These are phyloP conservation scores for Pythium guiyangense DNA, from an alignment of 352 stramenopile genomes.

Conservation along the genomic window DNA sequence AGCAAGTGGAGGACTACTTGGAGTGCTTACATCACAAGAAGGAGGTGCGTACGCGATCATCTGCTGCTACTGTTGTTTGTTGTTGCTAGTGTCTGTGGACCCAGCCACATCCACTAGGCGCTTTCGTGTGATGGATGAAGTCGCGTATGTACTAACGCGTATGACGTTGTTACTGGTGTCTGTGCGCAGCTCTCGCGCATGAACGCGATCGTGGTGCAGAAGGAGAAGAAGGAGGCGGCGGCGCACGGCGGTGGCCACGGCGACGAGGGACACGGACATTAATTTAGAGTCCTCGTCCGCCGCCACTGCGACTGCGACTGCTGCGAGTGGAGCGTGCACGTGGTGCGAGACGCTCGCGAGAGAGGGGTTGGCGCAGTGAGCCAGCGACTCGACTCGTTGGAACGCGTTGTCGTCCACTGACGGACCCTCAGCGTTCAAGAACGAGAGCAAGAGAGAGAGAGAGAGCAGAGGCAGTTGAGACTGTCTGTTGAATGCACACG, in stretches of 20 bases:
- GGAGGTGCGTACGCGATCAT: slow-evolving; percentile 50
- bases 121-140: neutral
- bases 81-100: neutral
- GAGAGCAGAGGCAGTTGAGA: neutral
- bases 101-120: too few species aligned
- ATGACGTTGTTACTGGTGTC: neutral
- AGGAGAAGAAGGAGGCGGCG: slow-evolving; percentile 67
- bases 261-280: slow-evolving; percentile 45
- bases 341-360: too few species aligned
- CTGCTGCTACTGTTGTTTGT: neutral
- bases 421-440: neutral
- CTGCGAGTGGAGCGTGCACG: too few species aligned
- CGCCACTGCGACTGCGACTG: too few species aligned
- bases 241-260: slow-evolving; percentile 25
- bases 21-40: slow-evolving; percentile 95
- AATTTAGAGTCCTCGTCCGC: slow-evolving; percentile 20
- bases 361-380: neutral
- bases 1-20: slow-evolving; percentile 93
- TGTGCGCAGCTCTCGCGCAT: slow-evolving; percentile 64
- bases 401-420: too few species aligned
- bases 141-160: neutral
- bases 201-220: slow-evolving; percentile 78
- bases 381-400: neutral
- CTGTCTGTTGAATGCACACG: neutral
- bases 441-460: neutral